A percentile compares a stretch with the other conserved stretches of the same genome.
Evolutionary conservation across 805 yeast species (phyloP).

Genomic region (Yamadazyma laniorum): DNA sequence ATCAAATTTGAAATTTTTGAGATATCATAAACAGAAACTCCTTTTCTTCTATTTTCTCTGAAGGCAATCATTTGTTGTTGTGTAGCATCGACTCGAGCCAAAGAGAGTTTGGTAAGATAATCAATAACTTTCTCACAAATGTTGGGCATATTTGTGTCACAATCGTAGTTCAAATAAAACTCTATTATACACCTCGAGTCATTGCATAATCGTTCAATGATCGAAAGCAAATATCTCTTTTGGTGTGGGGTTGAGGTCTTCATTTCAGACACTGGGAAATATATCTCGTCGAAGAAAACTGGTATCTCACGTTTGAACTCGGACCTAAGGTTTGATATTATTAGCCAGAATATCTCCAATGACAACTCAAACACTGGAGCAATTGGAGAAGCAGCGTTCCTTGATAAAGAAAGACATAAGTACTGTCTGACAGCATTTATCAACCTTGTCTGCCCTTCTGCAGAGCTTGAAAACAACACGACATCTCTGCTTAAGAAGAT

Average conservation of each 20-base stretch:
- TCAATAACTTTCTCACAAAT: constrained; percentile 81
- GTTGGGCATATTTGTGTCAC: constrained; percentile 79
- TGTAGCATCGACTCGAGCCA: constrained; percentile 70
- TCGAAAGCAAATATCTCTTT: constrained; percentile 77
- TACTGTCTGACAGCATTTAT: constrained; percentile 83
- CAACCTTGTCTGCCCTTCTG: constrained; percentile 57
- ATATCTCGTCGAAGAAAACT: constrained; percentile 87
- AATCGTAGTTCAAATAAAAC: constrained; percentile 91
- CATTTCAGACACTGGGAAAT: constrained; percentile 91
- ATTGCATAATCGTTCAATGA: constrained; percentile 78
- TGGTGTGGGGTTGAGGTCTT: constrained; percentile 90
- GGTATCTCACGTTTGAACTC: constrained; percentile 93
- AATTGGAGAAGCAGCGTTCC: constrained; percentile 89
- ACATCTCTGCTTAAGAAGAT: constrained; percentile 65
- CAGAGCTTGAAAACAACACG: constrained; percentile 47
- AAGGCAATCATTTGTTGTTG: constrained; percentile 58
- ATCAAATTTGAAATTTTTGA: constrained; percentile 74
- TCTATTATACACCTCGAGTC: constrained; percentile 92
- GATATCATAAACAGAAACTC: constrained; percentile 71
- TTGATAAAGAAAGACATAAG: constrained; percentile 73
- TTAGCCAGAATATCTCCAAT: constrained; percentile 89
- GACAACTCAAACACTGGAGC: constrained; percentile 92
- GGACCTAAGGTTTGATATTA: constrained; percentile 76
- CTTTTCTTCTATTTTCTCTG: constrained; percentile 42
- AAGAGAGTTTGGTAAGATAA: constrained; percentile 68